phyloP scores from a whole-genome alignment of 2,329 filamentous ascomycete genomes.

The Elsinoe necatrix region DNA sequence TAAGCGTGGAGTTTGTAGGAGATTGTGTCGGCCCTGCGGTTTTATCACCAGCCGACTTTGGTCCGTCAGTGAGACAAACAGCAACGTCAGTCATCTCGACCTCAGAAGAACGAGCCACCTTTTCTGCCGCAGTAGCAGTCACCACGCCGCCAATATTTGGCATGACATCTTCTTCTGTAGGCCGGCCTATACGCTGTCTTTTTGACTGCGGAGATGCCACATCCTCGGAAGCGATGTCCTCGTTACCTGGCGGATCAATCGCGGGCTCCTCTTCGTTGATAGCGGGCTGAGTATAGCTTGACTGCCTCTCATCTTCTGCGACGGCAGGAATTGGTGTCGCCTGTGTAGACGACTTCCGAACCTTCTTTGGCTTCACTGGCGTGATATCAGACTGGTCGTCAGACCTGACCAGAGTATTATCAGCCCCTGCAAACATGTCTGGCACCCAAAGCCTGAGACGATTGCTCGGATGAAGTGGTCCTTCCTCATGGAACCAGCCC shows the following conservation, averaged over 20 bases:
- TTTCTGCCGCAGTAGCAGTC: background rate
- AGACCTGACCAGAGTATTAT: too few species aligned
- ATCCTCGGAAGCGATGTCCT: background rate
- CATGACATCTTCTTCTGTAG: background rate
- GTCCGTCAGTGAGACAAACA: too few species aligned
- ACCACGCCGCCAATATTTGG: background rate
- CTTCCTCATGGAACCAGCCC: constrained; percentile 28
- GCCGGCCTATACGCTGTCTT: background rate
- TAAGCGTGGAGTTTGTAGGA: too few species aligned
- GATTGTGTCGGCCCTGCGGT: too few species aligned
- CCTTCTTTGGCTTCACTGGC: background rate
- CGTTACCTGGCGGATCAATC: background rate
- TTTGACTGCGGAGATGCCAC: background rate
- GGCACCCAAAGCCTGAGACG: background rate
- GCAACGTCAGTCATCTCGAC: background rate
- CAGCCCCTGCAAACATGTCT: background rate
- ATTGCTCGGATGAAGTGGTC: background rate
- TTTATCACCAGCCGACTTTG: too few species aligned
- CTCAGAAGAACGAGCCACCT: background rate
- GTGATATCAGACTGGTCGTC: background rate
- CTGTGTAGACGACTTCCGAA: background rate
- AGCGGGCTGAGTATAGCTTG: too few species aligned
- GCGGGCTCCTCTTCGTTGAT: background rate
- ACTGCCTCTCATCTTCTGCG: background rate
- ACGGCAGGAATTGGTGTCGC: background rate